Evolutionary conservation across 139 green algal genomes (phyloP), one percentile per base, ranked within the genome.

Genomic region (Closterium sp.): DNA sequence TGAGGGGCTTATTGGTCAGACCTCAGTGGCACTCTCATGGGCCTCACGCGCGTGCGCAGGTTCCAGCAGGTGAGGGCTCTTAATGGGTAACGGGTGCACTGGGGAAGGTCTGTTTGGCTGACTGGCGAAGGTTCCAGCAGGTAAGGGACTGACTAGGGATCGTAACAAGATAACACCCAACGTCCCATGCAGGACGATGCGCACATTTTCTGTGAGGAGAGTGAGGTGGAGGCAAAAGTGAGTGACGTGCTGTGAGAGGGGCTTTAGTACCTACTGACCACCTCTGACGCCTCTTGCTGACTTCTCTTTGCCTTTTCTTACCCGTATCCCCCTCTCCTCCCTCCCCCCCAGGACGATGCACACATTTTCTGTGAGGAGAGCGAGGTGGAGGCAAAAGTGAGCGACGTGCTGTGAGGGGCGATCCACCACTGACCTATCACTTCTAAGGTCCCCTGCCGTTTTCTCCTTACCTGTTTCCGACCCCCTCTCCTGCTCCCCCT

Each of bases 351-450:
- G 91, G 98, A 99, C 94, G 98, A 99, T 93, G 98, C 97, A 2
- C 98, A 99, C 96, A 98, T 99, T 96, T 99, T 99, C 96, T 99
- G 98, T 96, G 90, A 96, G 89, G 95, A 95, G n/a, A 28, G 73
- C 29, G 50, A 94, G 91, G 94, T 96, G 30, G 87, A 94, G 89
- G 27, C 70, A 10, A 98, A 99, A 96, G 97, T 99, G 50, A 90
- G 89, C 10, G 85, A 84, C 84, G 98, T 97, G 91, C 93, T 99
- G 88, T 45, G 38, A 45, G 96, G 96, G 73, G 38, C 98, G 98
- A 9, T 95, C 97, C 99, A 94, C 95, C 99, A 93, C 96, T 96
- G 38, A 96, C 99, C 94, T 95, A 95, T 89, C 89, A 96, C 97
- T 24, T 99, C 99, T 92, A 98, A 98, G 5, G 94, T 99, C 91